These are phyloP conservation scores for Lathyrus tuberosus DNA, from an alignment of 306 rosid species.

Conservation along the genomic window DNA sequence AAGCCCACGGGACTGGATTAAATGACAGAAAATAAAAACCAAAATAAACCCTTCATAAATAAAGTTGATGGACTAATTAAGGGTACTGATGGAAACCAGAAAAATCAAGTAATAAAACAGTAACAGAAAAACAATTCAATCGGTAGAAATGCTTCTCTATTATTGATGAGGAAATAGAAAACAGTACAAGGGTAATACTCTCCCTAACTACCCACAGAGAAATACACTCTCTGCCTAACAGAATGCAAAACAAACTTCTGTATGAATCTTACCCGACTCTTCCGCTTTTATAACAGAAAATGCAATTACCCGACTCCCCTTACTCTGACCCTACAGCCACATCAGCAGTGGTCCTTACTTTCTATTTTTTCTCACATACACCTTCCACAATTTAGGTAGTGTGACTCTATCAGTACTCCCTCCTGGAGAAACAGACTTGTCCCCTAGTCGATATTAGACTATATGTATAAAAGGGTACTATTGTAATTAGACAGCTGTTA, in stretches of 20 bases:
- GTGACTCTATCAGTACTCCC: not conserved
- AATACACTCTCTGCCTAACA: no score
- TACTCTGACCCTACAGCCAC: not conserved
- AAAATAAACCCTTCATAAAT: constrained; percentile 18
- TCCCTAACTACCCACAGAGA: not conserved
- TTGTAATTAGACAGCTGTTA: no score
- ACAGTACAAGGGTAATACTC: not conserved
- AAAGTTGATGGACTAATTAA: constrained; percentile 7
- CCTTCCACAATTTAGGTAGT: not conserved
- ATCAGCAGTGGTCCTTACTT: not conserved
- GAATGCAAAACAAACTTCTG: no score
- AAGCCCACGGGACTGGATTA: not conserved
- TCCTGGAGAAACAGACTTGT: not conserved
- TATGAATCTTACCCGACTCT: no score
- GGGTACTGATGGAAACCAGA: not conserved
- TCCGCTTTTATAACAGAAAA: no score
- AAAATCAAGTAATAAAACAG: not conserved
- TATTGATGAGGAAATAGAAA: not conserved
- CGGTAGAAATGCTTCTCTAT: not conserved
- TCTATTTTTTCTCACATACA: not conserved
- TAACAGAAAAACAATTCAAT: not conserved
- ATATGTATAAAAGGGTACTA: no score
- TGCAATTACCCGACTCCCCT: no score
- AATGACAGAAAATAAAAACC: constrained; percentile 6
- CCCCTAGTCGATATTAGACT: not conserved